Base-by-base conservation (phyloP, 352 stramenopile genomes). In the Globisporangium ultimum region DNA sequence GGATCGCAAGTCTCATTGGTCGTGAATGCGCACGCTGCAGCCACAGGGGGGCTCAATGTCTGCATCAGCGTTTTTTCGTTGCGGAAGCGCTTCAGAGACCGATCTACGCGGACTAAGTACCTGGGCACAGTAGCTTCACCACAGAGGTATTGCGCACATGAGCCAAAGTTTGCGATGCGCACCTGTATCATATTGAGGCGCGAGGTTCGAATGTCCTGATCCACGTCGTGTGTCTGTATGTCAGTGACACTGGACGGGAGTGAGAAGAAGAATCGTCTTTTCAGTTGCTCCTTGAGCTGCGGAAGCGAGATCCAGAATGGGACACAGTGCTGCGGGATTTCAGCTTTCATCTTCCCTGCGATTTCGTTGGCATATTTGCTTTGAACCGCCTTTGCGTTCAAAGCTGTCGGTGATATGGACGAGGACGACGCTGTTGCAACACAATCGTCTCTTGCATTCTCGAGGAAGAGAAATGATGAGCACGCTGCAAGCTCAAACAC, bases 321-420 rank as follows among this genome's bases (percentile, higher is more conserved):
- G 20, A 73, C 69, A 24, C 73, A 86, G 36, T 50, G 63, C 32
- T 61, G 60, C 47, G 60, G 58, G 61, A 80, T 76, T 48, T 75
- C 71, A 8, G 83, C 76, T 18, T 55, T 49, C 60, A 86, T 80
- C 34, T 76, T 79, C n/a, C 76, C 66, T 0, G 68, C 52, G 22
- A 86, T 76, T 47, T 83, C 73, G 10, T 76, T 70, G 8, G 69
- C 65, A 40, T 82, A 86, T 48, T 81, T 80, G 28, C 53, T 49
- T 2, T 72, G 64, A 11, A 83, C 63, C 2, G 59, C 55, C 47
- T 69, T 71, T 21, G 73, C 38, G 54, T 75, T 69, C 49, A 70
- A 56, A 1, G 48, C 56, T 20, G 17, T 10, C 28, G 40, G 20
- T 36, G 28, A 10, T 10, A 10, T 10, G 7, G 28, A 36, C n/a